A percentile compares a stretch with the other conserved stretches of the same genome.
phyloP scores from a whole-genome alignment of 352 stramenopile genomes.

The Pythium aphanidermatum region DNA sequence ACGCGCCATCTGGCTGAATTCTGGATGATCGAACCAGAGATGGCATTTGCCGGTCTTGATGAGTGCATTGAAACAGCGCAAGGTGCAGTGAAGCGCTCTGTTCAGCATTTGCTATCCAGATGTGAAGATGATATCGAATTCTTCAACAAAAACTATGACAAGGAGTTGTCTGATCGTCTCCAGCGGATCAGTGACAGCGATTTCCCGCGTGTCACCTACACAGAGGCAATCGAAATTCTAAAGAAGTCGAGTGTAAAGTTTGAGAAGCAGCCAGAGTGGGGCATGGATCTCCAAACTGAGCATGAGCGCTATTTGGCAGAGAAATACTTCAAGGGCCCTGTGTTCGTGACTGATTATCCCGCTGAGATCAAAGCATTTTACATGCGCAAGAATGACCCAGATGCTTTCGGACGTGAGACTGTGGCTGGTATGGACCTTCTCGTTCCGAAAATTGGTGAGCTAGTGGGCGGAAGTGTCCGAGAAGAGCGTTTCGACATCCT shows the following conservation, averaged over 20 bases:
- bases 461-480: conserved; percentile 96
- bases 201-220: conserved; percentile 94
- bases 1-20: conserved; percentile 96
- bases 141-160: conserved; percentile 90
- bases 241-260: conserved; percentile 81
- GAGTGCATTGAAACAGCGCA: conserved; percentile 94
- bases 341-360: conserved; percentile 99
- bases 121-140: conserved; percentile 92
- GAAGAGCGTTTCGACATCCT: conserved; percentile 92
- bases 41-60: conserved; percentile 70
- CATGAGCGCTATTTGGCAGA: conserved; percentile 95
- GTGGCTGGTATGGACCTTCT: conserved; percentile 97
- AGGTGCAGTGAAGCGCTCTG: conserved; percentile 85
- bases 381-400: conserved; percentile 95
- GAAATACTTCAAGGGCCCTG: conserved; percentile 55
- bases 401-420: conserved; percentile 79
- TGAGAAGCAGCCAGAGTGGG: conserved; percentile 85
- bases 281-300: conserved; percentile 96
- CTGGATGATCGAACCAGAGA: conserved; percentile 97
- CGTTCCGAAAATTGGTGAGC: conserved; percentile 94
- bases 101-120: conserved; percentile 73
- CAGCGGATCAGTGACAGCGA: conserved; percentile 72
- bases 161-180: conserved; percentile 76
- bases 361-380: conserved; percentile 99
- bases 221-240: conserved; percentile 92